Evolutionary conservation across 2,329 filamentous ascomycete species (phyloP), one percentile per base, ranked within the genome.

Genomic region (Colletotrichum siamense): DNA sequence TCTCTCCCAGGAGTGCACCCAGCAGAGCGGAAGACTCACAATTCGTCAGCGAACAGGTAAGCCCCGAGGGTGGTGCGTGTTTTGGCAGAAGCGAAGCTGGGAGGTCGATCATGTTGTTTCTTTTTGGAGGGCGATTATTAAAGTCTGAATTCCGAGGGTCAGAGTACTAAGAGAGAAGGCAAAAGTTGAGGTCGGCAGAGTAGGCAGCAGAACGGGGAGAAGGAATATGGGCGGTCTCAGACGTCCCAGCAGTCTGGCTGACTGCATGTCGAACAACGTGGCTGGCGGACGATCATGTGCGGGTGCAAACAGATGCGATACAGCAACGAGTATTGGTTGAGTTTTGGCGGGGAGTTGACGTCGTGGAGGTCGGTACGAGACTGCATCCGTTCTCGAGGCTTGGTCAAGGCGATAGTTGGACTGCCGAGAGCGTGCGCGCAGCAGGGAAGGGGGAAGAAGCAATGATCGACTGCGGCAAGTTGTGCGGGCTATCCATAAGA

Each of bases 401-500:
- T 24, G 36, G 55, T 63, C 24, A 32, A 71, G 32, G 66, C 15
- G 57, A 26, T 32, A 24, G 30, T 32, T 57, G 12, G 44, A 39
- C 30, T 59, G 34, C 28, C 59, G 59, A 39, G 59, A n/a, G 59
- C 26, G 52, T 55, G 69, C 28, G 24, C 64, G 72, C 22, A 57
- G 57, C 57, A 64, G 63, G 55, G 30, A 69, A 59, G 36, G 15
- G 52, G 24, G 39, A 73, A 64, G 57, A 59, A 68, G 73, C 44
- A 73, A 69, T 64, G 73, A 76, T 76, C 73, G 69, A 63, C 73
- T 39, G 24, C 34, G 36, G 63, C 22, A 49, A 30, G 24, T 22
- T 22, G 22, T 64, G 61, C n/a, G 36, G 63, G 63, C 63, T 49
- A 28, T 30, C 36, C 26, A 64, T 22, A 39, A 12, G 36, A 44